Conservation (phyloP, 176 grass and related monocot genomes). For the Pharus latifolius region DNA sequence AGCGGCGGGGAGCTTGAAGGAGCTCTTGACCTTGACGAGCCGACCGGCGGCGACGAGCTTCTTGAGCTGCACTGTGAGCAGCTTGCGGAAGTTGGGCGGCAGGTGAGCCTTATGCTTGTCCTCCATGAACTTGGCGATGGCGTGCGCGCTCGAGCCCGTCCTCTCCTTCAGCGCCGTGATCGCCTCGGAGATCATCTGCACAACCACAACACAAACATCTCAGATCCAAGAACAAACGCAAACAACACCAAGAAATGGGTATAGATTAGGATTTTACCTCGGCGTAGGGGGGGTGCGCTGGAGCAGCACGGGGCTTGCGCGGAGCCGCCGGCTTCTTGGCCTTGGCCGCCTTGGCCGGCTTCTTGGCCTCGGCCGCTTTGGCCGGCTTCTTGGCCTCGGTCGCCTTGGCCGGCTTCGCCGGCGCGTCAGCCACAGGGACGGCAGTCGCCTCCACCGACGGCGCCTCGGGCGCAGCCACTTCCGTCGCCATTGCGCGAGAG, state of each 20-base stretch:
- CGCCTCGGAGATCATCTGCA: slow-evolving; percentile 74
- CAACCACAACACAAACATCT: not conserved
- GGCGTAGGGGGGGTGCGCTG: slow-evolving; percentile 61
- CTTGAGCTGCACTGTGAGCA: slow-evolving; percentile 41
- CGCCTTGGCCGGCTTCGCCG: not conserved
- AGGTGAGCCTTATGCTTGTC: slow-evolving; percentile 52
- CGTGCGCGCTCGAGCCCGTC: slow-evolving; percentile 65
- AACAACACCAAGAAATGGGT: not conserved
- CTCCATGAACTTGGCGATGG: slow-evolving; percentile 65
- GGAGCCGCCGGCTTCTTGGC: slow-evolving; percentile 29
- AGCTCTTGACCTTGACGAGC: slow-evolving; percentile 66
- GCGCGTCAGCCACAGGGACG: not conserved
- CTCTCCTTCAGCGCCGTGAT: slow-evolving; percentile 73
- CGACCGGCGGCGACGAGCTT: slow-evolving; percentile 44
- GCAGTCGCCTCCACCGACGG: not conserved
- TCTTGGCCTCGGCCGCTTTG: slow-evolving; percentile 9
- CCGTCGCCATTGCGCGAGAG: slow-evolving; percentile 12
- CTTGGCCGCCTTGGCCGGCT: slow-evolving; percentile 35
- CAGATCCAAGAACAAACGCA: not conserved
- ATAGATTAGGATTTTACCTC: slow-evolving; percentile 37
- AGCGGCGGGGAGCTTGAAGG: slow-evolving; percentile 45
- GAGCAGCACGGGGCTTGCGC: slow-evolving; percentile 20
- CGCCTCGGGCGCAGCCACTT: not conserved
- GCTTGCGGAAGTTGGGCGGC: slow-evolving; percentile 56
- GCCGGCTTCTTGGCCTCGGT: slow-evolving; percentile 1